A percentile compares a stretch with the other conserved stretches of the same genome.
Conservation (phyloP, 2,329 filamentous ascomycete genomes). For the Lachnellula arida region DNA sequence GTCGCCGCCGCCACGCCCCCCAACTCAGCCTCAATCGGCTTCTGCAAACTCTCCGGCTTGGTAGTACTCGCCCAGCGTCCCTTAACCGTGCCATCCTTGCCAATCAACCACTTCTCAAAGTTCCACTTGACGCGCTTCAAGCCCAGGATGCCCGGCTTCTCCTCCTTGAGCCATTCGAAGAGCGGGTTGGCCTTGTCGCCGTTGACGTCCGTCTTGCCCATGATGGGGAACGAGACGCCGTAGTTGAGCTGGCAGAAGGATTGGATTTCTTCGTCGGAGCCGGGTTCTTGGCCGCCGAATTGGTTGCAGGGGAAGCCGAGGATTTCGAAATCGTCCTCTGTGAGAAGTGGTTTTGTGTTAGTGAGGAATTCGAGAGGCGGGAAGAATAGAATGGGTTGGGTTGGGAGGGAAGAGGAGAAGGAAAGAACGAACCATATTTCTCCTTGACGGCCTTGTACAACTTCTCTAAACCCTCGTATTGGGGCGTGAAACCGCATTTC, state of each 20-base stretch:
- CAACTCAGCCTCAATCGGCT: constrained; percentile 65
- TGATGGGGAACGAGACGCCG: constrained; percentile 25
- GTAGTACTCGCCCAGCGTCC: constrained; percentile 82
- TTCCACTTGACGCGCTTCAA: constrained; percentile 97
- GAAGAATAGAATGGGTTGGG: not conserved
- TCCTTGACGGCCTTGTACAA: constrained; percentile 75
- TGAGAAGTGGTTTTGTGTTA: not conserved
- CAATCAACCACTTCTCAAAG: constrained; percentile 97
- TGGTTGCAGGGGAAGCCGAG: constrained; percentile 99
- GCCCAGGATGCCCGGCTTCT: constrained; percentile 79
- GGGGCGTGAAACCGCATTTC: constrained; percentile 97
- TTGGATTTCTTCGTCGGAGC: constrained; percentile 71
- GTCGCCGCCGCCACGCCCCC: not conserved
- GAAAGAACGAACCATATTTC: constrained; percentile 42
- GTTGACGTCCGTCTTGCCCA: constrained; percentile 93
- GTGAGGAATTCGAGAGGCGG: constrained; percentile 14
- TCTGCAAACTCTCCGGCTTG: constrained; percentile 78
- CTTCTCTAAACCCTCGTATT: constrained; percentile 85
- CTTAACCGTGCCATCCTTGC: constrained; percentile 79
- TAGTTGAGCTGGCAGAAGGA: constrained; percentile 90
- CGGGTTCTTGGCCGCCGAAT: constrained; percentile 84
- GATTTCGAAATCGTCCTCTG: constrained; percentile 65
- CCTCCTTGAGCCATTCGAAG: constrained; percentile 68
- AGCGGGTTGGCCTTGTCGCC: constrained; percentile 75
- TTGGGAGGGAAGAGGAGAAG: constrained; percentile 32